Base-by-base conservation (phyloP, 2,329 filamentous ascomycete species). In the Trichothecium sympodiale region DNA sequence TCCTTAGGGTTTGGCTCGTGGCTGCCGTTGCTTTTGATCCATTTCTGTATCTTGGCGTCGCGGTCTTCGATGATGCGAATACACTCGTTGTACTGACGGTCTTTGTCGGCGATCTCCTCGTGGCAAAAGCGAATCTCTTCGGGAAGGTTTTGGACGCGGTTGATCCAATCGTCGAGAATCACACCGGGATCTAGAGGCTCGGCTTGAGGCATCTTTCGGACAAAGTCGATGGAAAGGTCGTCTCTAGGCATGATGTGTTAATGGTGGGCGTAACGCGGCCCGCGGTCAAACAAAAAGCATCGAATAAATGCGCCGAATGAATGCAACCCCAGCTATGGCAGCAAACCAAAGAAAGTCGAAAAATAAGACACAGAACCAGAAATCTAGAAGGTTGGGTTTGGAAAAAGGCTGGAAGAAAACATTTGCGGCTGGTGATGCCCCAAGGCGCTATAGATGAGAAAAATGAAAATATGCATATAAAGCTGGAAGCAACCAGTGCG, bases 91-190 rank as follows among this genome's bases (percentile, higher is more conserved):
- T 84, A 81, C 44, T 77, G 69, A 34, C 74, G 70, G 54, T 93
- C 84, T 56, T 88, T 89, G 53, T 83, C 80, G 51, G 77, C 69
- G 43, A 89, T 83, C 59, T 91, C 84, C 52, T 88, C 83, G 50
- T 88, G 80, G 42, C 89, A 25, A 61, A 88, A 87, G 15, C 80
- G 78, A 40, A 91, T 78, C 59, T 91, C 84, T 43, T 84, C 81
- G 42, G 83, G 83, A 18, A 89, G 68, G 50, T 91, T 91, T 48
- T 82, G 77, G 15, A 82, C 80, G 59, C 64, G 69, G 54, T 80
- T 76, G 53, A 80, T 75, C 67, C 82, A 88, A 56, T 87, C 81
- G 55, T 89, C 83, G 47, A 88, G 73, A 50, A 87, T 77, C 44
- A 80, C 66, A 38, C 80, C 69, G 39, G 74, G 72, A 48, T 80